Base-by-base conservation (phyloP, 306 rosid genomes). In the Clitoria ternatea region DNA sequence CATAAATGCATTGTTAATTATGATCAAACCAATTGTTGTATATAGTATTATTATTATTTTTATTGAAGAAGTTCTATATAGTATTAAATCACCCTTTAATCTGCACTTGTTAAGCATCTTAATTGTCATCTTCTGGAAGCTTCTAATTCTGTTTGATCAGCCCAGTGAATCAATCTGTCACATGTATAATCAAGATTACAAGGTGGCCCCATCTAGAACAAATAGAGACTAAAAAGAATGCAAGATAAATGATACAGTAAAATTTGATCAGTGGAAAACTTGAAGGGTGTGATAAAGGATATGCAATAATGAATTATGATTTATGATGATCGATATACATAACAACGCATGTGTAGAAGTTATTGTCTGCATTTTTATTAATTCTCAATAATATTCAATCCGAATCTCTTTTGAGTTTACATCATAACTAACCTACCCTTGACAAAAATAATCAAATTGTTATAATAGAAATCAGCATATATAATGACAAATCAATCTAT, bases 261-360 rank as follows among this genome's bases (percentile, higher is more conserved):
- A 27, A 52, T 14, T 39, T 7, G 68, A 6, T 71, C 30, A 30
- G 40, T 33, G 35, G 61, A 84, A 80, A 80, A 30, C 26, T 33
- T 61, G 61, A 69, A 80, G 81, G 80, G 83, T 69, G 14, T 75
- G 49, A 26, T 59, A 84, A 8, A 40, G 10, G 13, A 6, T 7
- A 37, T 37, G 43, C 43, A 37, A 37, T 37, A 37, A 37, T 37
- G 43, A 12, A 7, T n/a, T n/a, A n/a, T n/a, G n/a, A n/a, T n/a
- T 37, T 7, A 13, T 37, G 1, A 11, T 37, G 11, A 1, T 37
- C 43, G 2, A 37, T 37, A 37, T 35, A 5, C 1, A n/a, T n/a
- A 37, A 37, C 43, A 1, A 37, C 11, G 13, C 43, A 37, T 37
- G 7, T 32, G 36, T 32, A 4, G 4, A 0, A 32, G 36, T 4